Conservation (phyloP, 352 stramenopile species). For the Phytophthora megakarya region DNA sequence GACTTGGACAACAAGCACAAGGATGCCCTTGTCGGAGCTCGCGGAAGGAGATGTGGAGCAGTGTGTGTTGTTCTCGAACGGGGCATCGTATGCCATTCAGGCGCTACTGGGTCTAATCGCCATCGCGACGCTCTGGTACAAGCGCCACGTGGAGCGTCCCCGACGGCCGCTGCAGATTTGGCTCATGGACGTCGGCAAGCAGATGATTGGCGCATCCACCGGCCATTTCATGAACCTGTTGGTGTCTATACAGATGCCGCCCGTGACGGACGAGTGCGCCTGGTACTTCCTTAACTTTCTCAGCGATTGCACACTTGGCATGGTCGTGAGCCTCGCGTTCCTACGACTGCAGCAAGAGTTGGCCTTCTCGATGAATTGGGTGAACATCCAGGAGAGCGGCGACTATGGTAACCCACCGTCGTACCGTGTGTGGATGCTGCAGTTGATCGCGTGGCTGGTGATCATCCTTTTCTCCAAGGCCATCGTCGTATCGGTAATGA, state of each 20-base stretch:
- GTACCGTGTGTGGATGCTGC: constrained; percentile 64
- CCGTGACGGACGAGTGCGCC: constrained; percentile 81
- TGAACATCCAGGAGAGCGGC: constrained; percentile 74
- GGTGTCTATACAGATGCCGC: constrained; percentile 71
- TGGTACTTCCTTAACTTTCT: constrained; percentile 90
- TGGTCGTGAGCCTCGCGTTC: constrained; percentile 76
- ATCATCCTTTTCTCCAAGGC: constrained; percentile 85
- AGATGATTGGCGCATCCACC: constrained; percentile 71
- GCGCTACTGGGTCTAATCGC: constrained; percentile 67
- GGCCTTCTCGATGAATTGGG: constrained; percentile 74
- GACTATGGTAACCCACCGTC: constrained; percentile 78
- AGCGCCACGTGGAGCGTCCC: constrained; percentile 79
- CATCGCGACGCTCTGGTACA: constrained; percentile 81
- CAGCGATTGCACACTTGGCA: constrained; percentile 81
- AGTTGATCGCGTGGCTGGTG: constrained; percentile 63
- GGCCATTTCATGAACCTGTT: constrained; percentile 78
- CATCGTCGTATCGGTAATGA: constrained; percentile 77
- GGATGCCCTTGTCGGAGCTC: constrained; percentile 24
- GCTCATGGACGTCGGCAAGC: constrained; percentile 84
- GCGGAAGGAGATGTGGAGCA: constrained; percentile 30
- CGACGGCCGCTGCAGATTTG: constrained; percentile 75
- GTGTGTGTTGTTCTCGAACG: constrained; percentile 72
- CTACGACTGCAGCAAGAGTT: constrained; percentile 78
- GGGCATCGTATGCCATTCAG: constrained; percentile 75
- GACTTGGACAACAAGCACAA: background rate